Evolutionary conservation across 1,284 basidiomycete species (phyloP), one percentile per base, ranked within the genome.

Genomic region (Rhodotorula sp.): DNA sequence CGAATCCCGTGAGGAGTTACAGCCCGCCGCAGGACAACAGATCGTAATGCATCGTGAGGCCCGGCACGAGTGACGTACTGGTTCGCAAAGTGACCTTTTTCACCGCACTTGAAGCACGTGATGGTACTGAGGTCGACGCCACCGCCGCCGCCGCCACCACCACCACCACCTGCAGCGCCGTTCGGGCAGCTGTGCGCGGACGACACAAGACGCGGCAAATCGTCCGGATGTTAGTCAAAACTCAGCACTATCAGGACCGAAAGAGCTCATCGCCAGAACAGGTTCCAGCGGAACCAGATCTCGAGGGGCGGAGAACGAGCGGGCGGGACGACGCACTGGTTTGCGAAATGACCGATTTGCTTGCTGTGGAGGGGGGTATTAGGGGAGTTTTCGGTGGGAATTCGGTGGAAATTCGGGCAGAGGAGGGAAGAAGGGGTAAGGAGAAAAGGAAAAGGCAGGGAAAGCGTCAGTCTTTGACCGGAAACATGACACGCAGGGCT

Each of bases 51-150:
- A 22, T n/a, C n/a, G 3, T 42, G 37, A 42, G 37, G 14, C 14
- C 37, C 37, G 37, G 37, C 37, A 12, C 37, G 37, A 10, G 24
- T 10, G 6, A 57, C 62, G 37, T 20, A 68, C 60, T 65, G 60
- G 79, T 95, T 95, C n/a, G 93, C 93, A 79, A 95, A 95, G 80
- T 96, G 93, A 2, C 93, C 93, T 77, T 90, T 89, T 81, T 93
- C 89, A 61, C 91, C 90, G 77, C 91, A 93, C 89, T 91, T 69
- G 76, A 61, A 65, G 60, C 71, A 72, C 22, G 56, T 60, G 44
- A 72, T 58, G 26, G 57, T 42, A 42, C 71, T 69, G 46, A 61
- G 22, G n/a, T 56, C 68, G 24, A 44, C 14, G 22, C 60, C 55
- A 15, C 44, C 30, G 4, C 68, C 48, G 14, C 57, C 49, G 26